Evolutionary conservation across 2,329 filamentous ascomycete species (phyloP).

Genomic region (Cladosporium sphaerospermum): DNA sequence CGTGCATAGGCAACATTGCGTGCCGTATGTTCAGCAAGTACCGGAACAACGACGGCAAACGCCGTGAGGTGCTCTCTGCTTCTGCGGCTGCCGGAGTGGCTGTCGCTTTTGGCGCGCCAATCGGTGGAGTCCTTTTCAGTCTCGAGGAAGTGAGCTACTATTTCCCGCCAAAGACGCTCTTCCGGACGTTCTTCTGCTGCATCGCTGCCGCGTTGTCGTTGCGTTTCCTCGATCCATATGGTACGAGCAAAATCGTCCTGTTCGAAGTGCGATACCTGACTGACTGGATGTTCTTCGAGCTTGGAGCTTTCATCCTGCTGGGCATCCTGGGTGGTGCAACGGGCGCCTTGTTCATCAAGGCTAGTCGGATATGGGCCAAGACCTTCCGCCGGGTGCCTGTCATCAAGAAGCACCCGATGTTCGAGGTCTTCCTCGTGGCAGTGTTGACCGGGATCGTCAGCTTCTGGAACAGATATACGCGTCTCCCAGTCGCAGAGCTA

Average conservation of each 20-base stretch:
- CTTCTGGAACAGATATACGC: constrained; percentile 91
- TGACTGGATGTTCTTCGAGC: constrained; percentile 93
- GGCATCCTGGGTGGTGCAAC: constrained; percentile 77
- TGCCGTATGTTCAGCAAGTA: constrained; percentile 95
- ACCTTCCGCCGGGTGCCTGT: constrained; percentile 73
- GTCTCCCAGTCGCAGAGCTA: constrained; percentile 81
- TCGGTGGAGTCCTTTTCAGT: constrained; percentile 85
- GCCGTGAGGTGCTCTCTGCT: constrained; percentile 87
- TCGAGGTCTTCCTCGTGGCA: constrained; percentile 86
- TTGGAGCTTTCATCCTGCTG: constrained; percentile 76
- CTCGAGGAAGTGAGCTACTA: constrained; percentile 96
- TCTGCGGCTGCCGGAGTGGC: constrained; percentile 87
- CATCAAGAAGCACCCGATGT: constrained; percentile 76
- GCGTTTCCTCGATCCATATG: constrained; percentile 94
- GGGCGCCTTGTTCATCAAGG: constrained; percentile 94
- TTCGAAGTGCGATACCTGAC: constrained; percentile 87
- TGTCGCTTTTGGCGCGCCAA: constrained; percentile 87
- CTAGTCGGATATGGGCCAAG: constrained; percentile 80
- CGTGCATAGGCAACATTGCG: constrained; percentile 89
- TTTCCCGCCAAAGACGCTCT: constrained; percentile 94
- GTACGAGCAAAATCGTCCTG: constrained; percentile 91
- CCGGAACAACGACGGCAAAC: constrained; percentile 86
- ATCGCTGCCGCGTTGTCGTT: constrained; percentile 82
- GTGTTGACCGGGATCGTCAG: constrained; percentile 75
- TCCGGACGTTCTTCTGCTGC: constrained; percentile 96